A percentile compares a stretch with the other conserved stretches of the same genome.
Evolutionary conservation across 2,329 filamentous ascomycete species (phyloP).

Genomic region (Shiraia sp.): DNA sequence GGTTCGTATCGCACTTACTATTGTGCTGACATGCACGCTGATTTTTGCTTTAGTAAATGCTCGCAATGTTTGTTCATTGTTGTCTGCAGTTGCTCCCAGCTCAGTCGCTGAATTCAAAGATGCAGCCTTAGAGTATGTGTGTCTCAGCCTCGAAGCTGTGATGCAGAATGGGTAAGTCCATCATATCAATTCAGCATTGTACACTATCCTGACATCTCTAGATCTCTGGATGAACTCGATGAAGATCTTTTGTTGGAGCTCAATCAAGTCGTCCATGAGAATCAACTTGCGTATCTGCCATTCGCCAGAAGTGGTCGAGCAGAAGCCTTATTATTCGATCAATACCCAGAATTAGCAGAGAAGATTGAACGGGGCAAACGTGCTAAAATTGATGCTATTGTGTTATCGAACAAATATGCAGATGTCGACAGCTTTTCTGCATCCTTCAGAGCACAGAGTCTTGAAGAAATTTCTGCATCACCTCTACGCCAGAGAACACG

Average conservation of each 20-base stretch:
- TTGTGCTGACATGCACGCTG: constrained; percentile 6
- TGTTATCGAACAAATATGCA: constrained; percentile 65
- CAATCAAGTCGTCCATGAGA: constrained; percentile 76
- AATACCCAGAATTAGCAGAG: constrained; percentile 64
- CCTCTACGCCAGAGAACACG: constrained; percentile 51
- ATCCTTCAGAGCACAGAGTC: constrained; percentile 65
- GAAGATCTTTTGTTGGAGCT: constrained; percentile 80
- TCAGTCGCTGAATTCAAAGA: constrained; percentile 85
- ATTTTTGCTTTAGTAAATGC: constrained; percentile 34
- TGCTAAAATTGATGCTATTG: constrained; percentile 75
- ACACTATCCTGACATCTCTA: constrained; percentile 29
- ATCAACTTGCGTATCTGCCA: constrained; percentile 78
- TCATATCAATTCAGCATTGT: not conserved
- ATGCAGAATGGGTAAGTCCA: constrained; percentile 74
- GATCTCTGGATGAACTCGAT: constrained; percentile 81
- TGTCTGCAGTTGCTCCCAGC: constrained; percentile 85
- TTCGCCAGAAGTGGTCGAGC: constrained; percentile 76
- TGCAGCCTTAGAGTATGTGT: constrained; percentile 86
- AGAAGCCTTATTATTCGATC: constrained; percentile 67
- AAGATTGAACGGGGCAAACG: constrained; percentile 71
- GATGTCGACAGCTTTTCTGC: constrained; percentile 69
- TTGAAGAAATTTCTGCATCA: constrained; percentile 64
- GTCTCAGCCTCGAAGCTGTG: constrained; percentile 86
- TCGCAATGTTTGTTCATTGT: constrained; percentile 80
- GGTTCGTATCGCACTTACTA: constrained; percentile 48